Percentiles rank a stretch among this genome's conserved stretches.
Evolutionary conservation across 2,329 filamentous ascomycete genomes (phyloP).

Genomic region (Aspergillus novofumigatus): DNA sequence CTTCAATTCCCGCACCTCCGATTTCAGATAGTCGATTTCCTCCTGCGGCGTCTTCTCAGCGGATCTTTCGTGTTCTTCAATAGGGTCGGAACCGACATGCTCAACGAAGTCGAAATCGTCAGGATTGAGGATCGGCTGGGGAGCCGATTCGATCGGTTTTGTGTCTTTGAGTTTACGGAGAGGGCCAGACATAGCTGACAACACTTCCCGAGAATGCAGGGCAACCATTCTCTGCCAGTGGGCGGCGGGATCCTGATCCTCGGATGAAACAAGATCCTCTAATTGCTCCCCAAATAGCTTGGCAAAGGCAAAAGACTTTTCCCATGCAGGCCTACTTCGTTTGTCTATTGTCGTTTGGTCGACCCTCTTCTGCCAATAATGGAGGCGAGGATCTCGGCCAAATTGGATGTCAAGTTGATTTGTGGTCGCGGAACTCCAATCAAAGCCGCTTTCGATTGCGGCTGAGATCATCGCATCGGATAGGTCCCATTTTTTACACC

Average conservation of each 20-base stretch:
- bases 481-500: slow-evolving; percentile 27
- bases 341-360: slow-evolving; percentile 14
- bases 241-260: slow-evolving; percentile 10
- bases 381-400: slow-evolving; percentile 17
- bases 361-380: slow-evolving; percentile 28
- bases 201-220: slow-evolving; percentile 21
- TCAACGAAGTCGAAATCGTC: background rate
- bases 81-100: background rate
- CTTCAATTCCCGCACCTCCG: slow-evolving; percentile 29
- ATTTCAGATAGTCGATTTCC: slow-evolving; percentile 23
- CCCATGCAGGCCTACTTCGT: slow-evolving; percentile 21
- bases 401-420: slow-evolving; percentile 26
- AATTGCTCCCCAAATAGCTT: slow-evolving; percentile 26
- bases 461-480: slow-evolving; percentile 31
- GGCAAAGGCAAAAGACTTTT: slow-evolving; percentile 33
- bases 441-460: slow-evolving; percentile 35
- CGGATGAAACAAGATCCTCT: slow-evolving; percentile 15
- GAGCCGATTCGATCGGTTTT: background rate
- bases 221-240: slow-evolving; percentile 19
- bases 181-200: slow-evolving; percentile 16
- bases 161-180: slow-evolving; percentile 1
- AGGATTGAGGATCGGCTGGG: background rate
- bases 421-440: slow-evolving; percentile 18
- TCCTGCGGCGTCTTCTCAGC: slow-evolving; percentile 12
- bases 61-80: background rate